phyloP scores from a whole-genome alignment of 1,139 yeast species.

The Geotrichum armillariae region DNA sequence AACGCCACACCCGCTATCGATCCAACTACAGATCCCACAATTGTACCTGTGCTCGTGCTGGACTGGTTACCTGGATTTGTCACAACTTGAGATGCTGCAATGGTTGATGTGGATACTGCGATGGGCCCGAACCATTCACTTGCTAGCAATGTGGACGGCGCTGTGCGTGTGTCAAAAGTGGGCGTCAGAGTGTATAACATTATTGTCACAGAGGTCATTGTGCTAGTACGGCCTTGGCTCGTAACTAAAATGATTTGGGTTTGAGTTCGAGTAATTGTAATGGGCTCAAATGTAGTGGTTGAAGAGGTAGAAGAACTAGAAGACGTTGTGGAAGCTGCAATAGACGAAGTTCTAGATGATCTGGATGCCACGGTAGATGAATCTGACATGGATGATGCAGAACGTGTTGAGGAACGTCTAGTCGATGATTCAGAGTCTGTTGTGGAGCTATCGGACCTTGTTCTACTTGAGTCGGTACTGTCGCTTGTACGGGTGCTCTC shows the following conservation, averaged over 20 bases:
- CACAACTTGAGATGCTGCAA: conserved; percentile 4
- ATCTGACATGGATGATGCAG: conserved; percentile 6
- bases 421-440: not conserved
- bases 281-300: conserved; percentile 7
- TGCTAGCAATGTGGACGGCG: conserved; percentile 14
- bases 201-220: conserved; percentile 18
- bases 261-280: conserved; percentile 20
- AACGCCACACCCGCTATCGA: conserved; percentile 42
- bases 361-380: not conserved
- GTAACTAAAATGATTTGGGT: conserved; percentile 18
- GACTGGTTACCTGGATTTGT: not conserved
- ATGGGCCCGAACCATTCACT: conserved; percentile 6
- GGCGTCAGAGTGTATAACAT: conserved; percentile 21
- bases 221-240: conserved; percentile 15
- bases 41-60: conserved; percentile 32
- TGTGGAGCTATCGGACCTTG: not conserved
- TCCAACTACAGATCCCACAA: conserved; percentile 50
- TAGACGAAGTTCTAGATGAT: not conserved
- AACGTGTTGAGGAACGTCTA: not conserved
- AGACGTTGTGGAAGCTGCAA: not conserved
- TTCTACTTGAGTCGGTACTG: not conserved
- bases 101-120: conserved; percentile 14
- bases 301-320: not conserved
- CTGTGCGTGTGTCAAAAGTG: conserved; percentile 22
- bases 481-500: not conserved